phyloP scores from a whole-genome alignment of 176 grass and related monocot genomes.

The Zea luxurians region DNA sequence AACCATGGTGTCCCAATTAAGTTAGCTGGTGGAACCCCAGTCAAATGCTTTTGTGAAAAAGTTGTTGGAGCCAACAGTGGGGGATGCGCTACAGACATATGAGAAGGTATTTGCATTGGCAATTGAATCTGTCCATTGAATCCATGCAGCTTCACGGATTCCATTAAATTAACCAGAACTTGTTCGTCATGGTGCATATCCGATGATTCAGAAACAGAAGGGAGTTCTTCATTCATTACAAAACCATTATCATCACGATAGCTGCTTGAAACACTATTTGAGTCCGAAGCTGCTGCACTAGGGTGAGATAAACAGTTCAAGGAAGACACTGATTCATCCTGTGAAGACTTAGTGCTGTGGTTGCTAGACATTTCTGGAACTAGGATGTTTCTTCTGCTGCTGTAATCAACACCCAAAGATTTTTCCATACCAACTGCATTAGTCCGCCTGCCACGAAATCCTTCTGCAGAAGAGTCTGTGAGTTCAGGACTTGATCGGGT shows the following conservation, averaged over 20 bases:
- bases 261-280: slow-evolving; percentile 73
- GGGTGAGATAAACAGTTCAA: slow-evolving; percentile 54
- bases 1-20: slow-evolving; percentile 57
- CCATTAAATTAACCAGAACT: slow-evolving; percentile 73
- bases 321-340: slow-evolving; percentile 59
- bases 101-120: slow-evolving; percentile 55
- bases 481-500: slow-evolving; percentile 86
- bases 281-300: slow-evolving; percentile 55
- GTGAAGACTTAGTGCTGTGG: slow-evolving; percentile 60
- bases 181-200: slow-evolving; percentile 75
- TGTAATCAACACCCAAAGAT: slow-evolving; percentile 50
- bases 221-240: slow-evolving; percentile 60
- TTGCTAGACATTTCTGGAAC: slow-evolving; percentile 52
- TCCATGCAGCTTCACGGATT: slow-evolving; percentile 69
- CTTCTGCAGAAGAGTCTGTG: slow-evolving; percentile 65
- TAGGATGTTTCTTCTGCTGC: slow-evolving; percentile 50
- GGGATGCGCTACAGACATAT: slow-evolving; percentile 54
- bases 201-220: slow-evolving; percentile 65
- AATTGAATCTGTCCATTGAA: slow-evolving; percentile 70
- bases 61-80: slow-evolving; percentile 49
- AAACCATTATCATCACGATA: slow-evolving; percentile 65
- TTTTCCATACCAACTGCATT: slow-evolving; percentile 51
- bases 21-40: slow-evolving; percentile 57
- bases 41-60: slow-evolving; percentile 57
- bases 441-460: slow-evolving; percentile 44